Conservation (phyloP, 2,329 filamentous ascomycete species). For the Mycogone perniciosa region DNA sequence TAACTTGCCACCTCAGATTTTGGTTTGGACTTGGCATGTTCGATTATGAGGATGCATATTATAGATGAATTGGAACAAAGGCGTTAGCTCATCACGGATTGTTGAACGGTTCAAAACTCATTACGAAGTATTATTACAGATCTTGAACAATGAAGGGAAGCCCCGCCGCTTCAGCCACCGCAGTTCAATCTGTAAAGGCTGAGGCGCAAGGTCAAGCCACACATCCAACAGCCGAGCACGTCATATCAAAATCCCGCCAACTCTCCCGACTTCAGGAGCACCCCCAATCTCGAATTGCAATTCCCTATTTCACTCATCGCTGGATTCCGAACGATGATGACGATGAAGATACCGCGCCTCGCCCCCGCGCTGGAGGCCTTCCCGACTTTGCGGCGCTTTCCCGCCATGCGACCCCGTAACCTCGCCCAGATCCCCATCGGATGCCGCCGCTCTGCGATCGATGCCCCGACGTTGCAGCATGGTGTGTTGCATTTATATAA, state of each 20-base stretch:
- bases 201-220: slow-evolving; percentile 15
- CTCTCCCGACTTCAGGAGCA: background rate
- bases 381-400: too few species aligned
- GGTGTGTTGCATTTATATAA: slow-evolving; percentile 21
- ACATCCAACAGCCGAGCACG: background rate
- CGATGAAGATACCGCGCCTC: slow-evolving; percentile 6
- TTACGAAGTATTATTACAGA: too few species aligned
- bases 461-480: background rate
- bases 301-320: too few species aligned
- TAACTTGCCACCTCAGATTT: slow-evolving; percentile 68
- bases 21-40: slow-evolving; percentile 36
- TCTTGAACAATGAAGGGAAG: background rate
- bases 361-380: slow-evolving; percentile 18
- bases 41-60: background rate
- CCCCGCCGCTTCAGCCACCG: slow-evolving; percentile 14
- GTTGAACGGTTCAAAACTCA: background rate
- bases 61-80: too few species aligned
- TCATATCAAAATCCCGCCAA: background rate
- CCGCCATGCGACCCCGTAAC: slow-evolving; percentile 16
- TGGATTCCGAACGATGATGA: background rate
- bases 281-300: background rate
- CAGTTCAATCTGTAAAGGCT: slow-evolving; percentile 11
- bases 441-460: background rate
- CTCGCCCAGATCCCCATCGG: slow-evolving; percentile 12
- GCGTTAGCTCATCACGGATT: background rate